A percentile compares a stretch with the other conserved stretches of the same genome.
Evolutionary conservation across 306 rosid species (phyloP).

Genomic region (Corylus heterophylla): DNA sequence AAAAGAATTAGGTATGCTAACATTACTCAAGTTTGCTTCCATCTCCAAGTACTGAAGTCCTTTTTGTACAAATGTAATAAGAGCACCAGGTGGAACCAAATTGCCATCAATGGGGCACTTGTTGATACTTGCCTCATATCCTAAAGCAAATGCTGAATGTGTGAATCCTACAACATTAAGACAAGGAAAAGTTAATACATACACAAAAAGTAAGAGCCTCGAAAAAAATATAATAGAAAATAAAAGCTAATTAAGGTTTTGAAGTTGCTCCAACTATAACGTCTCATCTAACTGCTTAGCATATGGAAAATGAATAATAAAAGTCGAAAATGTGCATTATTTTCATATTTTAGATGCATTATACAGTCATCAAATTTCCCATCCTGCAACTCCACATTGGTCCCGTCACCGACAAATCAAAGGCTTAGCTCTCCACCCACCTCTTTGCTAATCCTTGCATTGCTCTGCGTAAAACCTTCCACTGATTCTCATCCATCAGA

Average conservation of each 20-base stretch:
- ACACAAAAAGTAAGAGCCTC: background rate
- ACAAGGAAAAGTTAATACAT: conserved; percentile 2
- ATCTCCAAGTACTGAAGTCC: conserved; percentile 97
- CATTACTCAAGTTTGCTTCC: conserved; percentile 98
- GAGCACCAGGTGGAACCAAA: conserved; percentile 87
- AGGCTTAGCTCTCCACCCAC: conserved; percentile 81
- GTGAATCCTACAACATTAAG: conserved; percentile 67
- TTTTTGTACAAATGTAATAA: conserved; percentile 84
- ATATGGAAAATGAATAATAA: no score
- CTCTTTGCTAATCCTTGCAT: conserved; percentile 84
- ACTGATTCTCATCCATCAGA: conserved; percentile 92
- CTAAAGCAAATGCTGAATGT: conserved; percentile 92
- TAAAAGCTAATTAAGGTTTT: no score
- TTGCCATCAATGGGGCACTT: conserved; percentile 85
- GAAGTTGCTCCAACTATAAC: background rate
- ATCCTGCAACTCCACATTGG: conserved; percentile 75
- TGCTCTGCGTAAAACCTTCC: conserved; percentile 93
- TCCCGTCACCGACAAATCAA: conserved; percentile 92
- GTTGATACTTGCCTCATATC: conserved; percentile 90
- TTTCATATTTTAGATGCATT: no score
- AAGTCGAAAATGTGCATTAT: no score
- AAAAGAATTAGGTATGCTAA: conserved; percentile 51
- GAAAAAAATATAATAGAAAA: background rate
- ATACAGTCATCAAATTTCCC: conserved; percentile 39
- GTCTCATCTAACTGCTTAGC: background rate